phyloP scores from a whole-genome alignment of 2,329 filamentous ascomycete species.

The Paraconiothyrium brasiliense region DNA sequence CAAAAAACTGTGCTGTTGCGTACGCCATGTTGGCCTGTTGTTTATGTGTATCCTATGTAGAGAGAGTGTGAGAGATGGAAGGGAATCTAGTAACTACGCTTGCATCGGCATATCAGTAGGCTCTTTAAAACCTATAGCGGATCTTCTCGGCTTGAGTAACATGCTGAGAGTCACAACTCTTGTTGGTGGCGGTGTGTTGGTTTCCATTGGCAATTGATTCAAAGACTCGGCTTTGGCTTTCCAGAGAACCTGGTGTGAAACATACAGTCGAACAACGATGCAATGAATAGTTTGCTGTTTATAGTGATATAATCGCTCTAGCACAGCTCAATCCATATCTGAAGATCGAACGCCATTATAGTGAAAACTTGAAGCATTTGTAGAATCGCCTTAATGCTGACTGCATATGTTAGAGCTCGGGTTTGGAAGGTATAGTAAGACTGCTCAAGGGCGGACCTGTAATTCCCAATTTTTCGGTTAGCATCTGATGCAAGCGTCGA shows the following conservation, averaged over 20 bases:
- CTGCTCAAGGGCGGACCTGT: background rate
- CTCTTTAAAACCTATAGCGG: background rate
- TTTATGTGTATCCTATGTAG: background rate
- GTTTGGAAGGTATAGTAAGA: background rate
- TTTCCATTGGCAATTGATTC: background rate
- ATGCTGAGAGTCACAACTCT: background rate
- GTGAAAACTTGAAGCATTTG: background rate
- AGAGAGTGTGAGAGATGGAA: background rate
- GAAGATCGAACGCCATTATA: background rate
- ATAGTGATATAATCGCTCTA: background rate
- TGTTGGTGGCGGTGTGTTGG: slow-evolving; percentile 15
- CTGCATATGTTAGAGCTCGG: slow-evolving; percentile 6
- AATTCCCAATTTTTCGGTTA: background rate
- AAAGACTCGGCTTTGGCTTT: background rate
- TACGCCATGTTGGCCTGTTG: slow-evolving; percentile 1
- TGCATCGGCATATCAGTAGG: background rate
- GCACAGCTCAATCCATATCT: background rate
- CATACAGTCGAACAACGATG: background rate
- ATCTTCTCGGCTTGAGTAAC: slow-evolving; percentile 6
- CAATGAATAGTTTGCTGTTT: background rate
- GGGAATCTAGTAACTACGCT: background rate
- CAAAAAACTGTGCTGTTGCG: slow-evolving; percentile 12
- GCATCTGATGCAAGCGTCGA: background rate
- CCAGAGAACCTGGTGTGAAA: background rate
- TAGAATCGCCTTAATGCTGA: slow-evolving; percentile 3